These are phyloP conservation scores for Sisymbrium irio DNA, from an alignment of 345 rosid genomes.

Conservation along the genomic window DNA sequence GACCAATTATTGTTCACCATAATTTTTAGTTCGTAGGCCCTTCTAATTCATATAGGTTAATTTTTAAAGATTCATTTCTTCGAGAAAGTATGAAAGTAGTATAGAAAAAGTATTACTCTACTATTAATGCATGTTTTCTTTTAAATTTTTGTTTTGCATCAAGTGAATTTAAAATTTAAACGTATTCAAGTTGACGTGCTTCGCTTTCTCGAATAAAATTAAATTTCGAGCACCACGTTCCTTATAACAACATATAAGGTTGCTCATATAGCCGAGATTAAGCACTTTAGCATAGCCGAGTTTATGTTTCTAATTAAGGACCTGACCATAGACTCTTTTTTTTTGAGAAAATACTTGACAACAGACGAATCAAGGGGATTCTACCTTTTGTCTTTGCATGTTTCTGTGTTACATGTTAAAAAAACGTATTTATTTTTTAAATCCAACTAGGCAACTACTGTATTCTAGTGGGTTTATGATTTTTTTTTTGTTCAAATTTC, in stretches of 20 bases:
- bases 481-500: too few species aligned
- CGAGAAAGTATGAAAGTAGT: constrained; percentile 25
- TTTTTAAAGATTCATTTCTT: background rate
- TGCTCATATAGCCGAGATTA: background rate
- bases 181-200: constrained; percentile 1
- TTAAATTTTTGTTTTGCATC: background rate
- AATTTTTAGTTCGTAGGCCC: constrained; percentile 17
- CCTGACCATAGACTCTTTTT: background rate
- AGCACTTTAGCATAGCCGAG: background rate
- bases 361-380: background rate
- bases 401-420: background rate
- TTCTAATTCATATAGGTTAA: constrained; percentile 13
- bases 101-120: background rate
- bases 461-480: too few species aligned
- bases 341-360: background rate
- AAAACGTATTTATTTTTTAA: background rate
- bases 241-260: background rate
- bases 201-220: background rate
- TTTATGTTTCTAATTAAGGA: background rate
- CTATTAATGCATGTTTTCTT: constrained; percentile 16
- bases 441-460: background rate
- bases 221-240: background rate
- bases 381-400: background rate
- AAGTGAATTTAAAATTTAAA: constrained; percentile 2
- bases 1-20: constrained; percentile 36